Conservation (phyloP, 1,284 basidiomycete species). For the Hemileia vastatrix region DNA sequence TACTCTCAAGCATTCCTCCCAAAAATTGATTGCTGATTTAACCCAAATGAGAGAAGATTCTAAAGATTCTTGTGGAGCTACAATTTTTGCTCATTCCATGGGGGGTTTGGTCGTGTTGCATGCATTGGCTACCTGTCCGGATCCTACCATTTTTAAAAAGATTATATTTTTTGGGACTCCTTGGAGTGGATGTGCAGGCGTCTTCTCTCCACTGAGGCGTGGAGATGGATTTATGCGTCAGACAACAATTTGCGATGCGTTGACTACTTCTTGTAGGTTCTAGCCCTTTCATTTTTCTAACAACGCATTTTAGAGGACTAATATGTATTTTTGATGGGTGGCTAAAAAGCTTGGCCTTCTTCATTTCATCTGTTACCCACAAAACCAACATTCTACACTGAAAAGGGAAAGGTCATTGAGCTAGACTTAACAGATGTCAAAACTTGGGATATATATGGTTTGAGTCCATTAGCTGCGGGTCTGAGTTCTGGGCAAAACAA, state of each 20-base stretch:
- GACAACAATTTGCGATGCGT: background rate
- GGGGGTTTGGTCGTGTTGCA: slow-evolving; percentile 43
- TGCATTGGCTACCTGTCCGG: slow-evolving; percentile 33
- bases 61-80: slow-evolving; percentile 34
- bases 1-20: background rate
- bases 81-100: slow-evolving; percentile 45
- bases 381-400: slow-evolving; percentile 11
- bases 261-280: background rate
- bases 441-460: slow-evolving; percentile 25
- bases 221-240: slow-evolving; percentile 35
- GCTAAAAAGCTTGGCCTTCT: slow-evolving; percentile 30
- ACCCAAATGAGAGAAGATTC: background rate
- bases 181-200: slow-evolving; percentile 42
- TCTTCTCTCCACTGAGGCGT: slow-evolving; percentile 39
- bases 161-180: slow-evolving; percentile 42
- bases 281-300: background rate
- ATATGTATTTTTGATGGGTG: background rate
- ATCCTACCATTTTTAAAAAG: slow-evolving; percentile 40
- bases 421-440: slow-evolving; percentile 28
- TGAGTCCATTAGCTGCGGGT: slow-evolving; percentile 24
- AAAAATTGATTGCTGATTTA: background rate
- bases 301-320: background rate
- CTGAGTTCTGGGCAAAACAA: slow-evolving; percentile 8
- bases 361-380: slow-evolving; percentile 42
- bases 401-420: background rate